Base-by-base conservation (phyloP, 208 protist genomes). In the Leishmania tarentolae region DNA sequence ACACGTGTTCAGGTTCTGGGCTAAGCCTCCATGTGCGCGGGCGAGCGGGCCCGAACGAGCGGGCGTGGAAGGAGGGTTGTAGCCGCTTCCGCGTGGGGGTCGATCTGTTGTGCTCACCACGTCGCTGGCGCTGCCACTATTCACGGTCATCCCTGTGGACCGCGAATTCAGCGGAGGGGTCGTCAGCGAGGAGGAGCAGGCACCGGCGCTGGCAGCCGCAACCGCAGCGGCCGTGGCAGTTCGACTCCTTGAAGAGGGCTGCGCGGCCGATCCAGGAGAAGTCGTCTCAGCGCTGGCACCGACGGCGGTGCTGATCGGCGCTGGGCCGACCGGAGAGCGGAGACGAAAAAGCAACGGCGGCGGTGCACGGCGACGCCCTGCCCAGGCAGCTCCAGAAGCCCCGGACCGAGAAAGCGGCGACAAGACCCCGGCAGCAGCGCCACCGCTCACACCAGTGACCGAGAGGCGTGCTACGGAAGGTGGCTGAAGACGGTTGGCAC, bases 321-420 rank as follows among this genome's bases (percentile, higher is more conserved):
- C 37, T 46, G 37, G 61, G 31, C 19, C 61, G 35, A 69, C 76
- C 19, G 76, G 76, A 5, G 76, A 79, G 19, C 76, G 76, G 17
- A 69, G 44, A 31, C 66, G 69, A 21, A 75, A 74, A 31, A 81
- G 52, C 69, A 72, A 53, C 78, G 78, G 78, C 66, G 78, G 78
- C 13, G 78, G 78, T 42, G 52, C 52, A 28, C 78, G 69, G 21
- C 78, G 78, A n/a, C 53, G 70, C 37, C 40, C 24, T 52, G n/a
- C 21, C 7, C n/a, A 17, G 1, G 56, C 57, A 17, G 57, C 53
- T 21, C 24, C 37, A 40, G 75, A 35, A 21, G 28, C 75, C 6
- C 40, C 57, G 35, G 31, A 40, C 40, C 28, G 59, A 57, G 31
- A 53, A 7, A 70, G 46, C 6, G 75, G 59, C 4, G 75, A 76